These are phyloP conservation scores for Setomelanomma holmii DNA, from an alignment of 2,329 filamentous ascomycete genomes.

Conservation along the genomic window DNA sequence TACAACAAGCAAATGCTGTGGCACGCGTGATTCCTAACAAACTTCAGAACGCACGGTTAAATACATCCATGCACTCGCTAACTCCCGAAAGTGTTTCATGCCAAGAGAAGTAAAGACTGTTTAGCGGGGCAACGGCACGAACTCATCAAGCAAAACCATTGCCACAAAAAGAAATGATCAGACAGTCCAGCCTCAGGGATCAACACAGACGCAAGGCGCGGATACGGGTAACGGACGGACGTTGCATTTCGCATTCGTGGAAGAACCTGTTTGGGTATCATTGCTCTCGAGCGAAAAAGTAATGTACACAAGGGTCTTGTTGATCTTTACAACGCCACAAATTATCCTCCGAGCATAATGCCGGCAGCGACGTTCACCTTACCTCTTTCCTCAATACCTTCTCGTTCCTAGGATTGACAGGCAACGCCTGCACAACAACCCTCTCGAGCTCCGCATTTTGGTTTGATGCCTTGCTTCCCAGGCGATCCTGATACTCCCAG, in stretches of 20 bases:
- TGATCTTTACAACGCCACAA: too few relatives aligned
- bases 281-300: neutral
- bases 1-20: neutral
- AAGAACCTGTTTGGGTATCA: neutral
- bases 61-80: neutral
- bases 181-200: neutral
- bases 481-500: constrained; percentile 33
- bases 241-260: neutral
- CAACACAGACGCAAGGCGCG: neutral
- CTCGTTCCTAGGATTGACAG: constrained; percentile 34
- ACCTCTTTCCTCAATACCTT: constrained; percentile 35
- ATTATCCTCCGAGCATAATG: neutral
- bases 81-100: neutral
- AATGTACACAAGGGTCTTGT: neutral
- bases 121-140: neutral
- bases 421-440: constrained; percentile 29
- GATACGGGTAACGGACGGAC: neutral
- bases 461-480: constrained; percentile 34
- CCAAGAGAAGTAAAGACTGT: neutral
- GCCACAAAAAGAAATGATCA: neutral
- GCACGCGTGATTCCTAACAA: neutral
- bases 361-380: neutral
- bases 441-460: constrained; percentile 33
- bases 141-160: neutral
- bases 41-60: neutral